phyloP scores from a whole-genome alignment of 2,329 filamentous ascomycete species.

The Monilinia fructicola region DNA sequence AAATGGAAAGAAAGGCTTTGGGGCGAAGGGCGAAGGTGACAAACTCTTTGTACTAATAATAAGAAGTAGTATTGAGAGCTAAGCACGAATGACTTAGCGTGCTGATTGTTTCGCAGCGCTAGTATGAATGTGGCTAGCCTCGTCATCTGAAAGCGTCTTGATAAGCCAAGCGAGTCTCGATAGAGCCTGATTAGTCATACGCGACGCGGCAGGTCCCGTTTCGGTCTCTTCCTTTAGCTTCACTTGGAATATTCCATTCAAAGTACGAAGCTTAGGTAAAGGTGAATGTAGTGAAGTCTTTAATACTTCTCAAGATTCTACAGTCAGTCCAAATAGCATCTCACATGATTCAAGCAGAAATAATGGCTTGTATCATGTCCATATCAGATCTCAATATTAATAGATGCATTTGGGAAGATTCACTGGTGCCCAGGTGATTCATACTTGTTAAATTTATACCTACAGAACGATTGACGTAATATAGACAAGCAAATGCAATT shows the following conservation, averaged over 20 bases:
- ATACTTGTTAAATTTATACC: background rate
- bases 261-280: too few relatives aligned
- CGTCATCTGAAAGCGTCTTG: background rate
- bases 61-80: background rate
- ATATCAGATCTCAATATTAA: background rate
- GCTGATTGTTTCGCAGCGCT: background rate
- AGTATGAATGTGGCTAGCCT: background rate
- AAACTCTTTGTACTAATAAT: constrained; percentile 10
- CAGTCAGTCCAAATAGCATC: too few relatives aligned
- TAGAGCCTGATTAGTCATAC: too few relatives aligned
- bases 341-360: background rate
- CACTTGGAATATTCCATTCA: too few relatives aligned
- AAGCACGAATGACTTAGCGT: background rate
- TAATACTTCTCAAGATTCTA: too few relatives aligned
- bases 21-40: constrained; percentile 17
- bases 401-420: background rate
- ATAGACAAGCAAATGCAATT: background rate
- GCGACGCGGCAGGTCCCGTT: background rate
- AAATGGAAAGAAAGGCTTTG: constrained; percentile 2
- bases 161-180: background rate
- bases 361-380: background rate
- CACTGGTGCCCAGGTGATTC: too few relatives aligned
- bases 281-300: too few relatives aligned
- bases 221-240: too few relatives aligned
- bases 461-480: background rate